Evolutionary conservation across 1,284 basidiomycete genomes (phyloP), one percentile per base, ranked within the genome.

Genomic region (Erythrobasidium hasegawianum): DNA sequence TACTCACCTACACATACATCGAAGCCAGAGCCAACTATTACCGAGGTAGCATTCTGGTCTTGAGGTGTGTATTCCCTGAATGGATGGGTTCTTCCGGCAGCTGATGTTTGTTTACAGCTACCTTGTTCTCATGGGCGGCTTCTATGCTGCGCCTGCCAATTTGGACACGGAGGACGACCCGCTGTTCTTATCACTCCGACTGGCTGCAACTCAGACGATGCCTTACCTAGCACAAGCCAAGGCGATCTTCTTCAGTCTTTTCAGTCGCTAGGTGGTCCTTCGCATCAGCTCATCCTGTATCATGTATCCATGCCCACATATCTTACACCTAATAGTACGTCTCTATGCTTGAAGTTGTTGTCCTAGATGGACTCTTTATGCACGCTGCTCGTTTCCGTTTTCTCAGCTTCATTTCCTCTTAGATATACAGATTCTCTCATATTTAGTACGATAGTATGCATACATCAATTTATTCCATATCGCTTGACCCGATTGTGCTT

Each of bases 1-100:
- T 98, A 71, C 85, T 99, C 81, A 98, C 96, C 0, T 99, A 99
- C 78, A 97, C 94, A 2, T 98, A 97, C 78, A 97, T 97, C 75
- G 96, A 99, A 79, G 92, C 94, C 18, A 89, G 90, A 79, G 89
- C 89, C 73, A 98, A 98, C 80, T 99, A 97, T 76, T 91, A 96
- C 76, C 85, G 93, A 71, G 93, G 93, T 53, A 91, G 88, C 71
- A 94, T 94, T 68, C 84, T 97, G 53, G 87, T 95, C 67, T 81
- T 95, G 54, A 91, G 90, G 89, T 91, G 74, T 58, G 22, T 68
- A 4, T 24, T 24, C 58, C 45, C 20, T 57, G 26, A 29, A 39
- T 58, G n/a, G n/a, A 24, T 20, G 16, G 16, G 24, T 20, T 9
- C 24, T 43, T 26, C 41, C 43, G 39, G 59, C 4, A 49, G 43